Evolutionary conservation across 106 monocot genomes (phyloP).

Genomic region (Alisma plantagoaquatica): DNA sequence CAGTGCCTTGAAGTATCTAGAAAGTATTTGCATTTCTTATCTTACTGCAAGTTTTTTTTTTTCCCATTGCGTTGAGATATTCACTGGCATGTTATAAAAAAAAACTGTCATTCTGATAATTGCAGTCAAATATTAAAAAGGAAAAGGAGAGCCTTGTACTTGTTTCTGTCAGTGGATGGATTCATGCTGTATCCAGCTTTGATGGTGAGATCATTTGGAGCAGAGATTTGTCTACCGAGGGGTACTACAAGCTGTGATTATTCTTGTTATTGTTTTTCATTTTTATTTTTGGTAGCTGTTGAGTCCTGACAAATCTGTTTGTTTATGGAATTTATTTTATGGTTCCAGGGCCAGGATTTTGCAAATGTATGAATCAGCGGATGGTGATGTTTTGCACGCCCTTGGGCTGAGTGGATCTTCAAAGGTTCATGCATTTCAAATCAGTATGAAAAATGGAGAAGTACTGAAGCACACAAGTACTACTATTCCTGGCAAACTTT

Average conservation of each 20-base stretch:
- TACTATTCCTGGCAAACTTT: constrained; percentile 41
- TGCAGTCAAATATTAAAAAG: constrained; percentile 44
- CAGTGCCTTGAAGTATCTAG: no score
- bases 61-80: no score
- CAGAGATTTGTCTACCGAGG: constrained; percentile 50
- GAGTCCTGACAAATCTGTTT: not conserved
- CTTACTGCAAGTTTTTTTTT: no score
- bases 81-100: no score
- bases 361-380: constrained; percentile 46
- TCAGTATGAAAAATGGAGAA: constrained; percentile 60
- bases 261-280: not conserved
- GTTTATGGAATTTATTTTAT: no score
- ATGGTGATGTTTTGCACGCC: constrained; percentile 43
- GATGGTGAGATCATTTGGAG: constrained; percentile 85
- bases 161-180: constrained; percentile 52
- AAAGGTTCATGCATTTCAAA: constrained; percentile 38
- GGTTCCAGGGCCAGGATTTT: constrained; percentile 66
- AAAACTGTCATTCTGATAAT: no score
- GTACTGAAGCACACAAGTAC: constrained; percentile 42
- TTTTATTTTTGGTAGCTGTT: not conserved
- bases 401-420: constrained; percentile 63
- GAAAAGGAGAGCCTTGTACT: constrained; percentile 61
- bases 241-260: constrained; percentile 28
- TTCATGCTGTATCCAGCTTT: constrained; percentile 75
- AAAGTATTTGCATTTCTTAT: no score